phyloP scores from a whole-genome alignment of 176 grass and related monocot species.

The Bromus sterilis region DNA sequence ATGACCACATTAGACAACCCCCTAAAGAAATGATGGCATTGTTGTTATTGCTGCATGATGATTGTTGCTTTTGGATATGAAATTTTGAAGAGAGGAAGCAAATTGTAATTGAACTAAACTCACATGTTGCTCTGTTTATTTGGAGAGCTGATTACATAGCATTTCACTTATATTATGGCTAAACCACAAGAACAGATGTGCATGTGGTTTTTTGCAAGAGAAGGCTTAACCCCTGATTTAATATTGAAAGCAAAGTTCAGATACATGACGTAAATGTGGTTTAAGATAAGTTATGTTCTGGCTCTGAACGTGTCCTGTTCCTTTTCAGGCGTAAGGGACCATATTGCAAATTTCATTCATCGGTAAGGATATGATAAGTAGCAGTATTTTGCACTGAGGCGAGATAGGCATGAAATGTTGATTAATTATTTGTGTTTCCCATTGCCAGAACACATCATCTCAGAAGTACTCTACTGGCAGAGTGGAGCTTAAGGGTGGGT shows the following conservation, averaged over 20 bases:
- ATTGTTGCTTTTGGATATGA: neutral
- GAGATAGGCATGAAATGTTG: neutral
- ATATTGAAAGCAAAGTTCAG: no score
- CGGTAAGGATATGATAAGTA: slow-evolving; percentile 46
- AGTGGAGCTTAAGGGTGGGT: slow-evolving; percentile 89
- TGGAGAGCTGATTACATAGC: neutral
- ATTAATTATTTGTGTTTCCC: slow-evolving; percentile 19
- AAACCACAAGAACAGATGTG: neutral
- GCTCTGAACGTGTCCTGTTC: neutral
- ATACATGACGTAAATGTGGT: no score
- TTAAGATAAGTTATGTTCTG: neutral
- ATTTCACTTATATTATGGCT: neutral
- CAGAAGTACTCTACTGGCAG: slow-evolving; percentile 71
- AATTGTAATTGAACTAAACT: neutral
- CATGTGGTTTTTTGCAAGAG: no score
- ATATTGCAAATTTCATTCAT: slow-evolving; percentile 82
- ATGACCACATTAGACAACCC: neutral
- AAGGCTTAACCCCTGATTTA: no score
- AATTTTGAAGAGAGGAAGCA: neutral
- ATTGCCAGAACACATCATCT: slow-evolving; percentile 60
- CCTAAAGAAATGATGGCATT: neutral
- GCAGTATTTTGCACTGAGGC: neutral
- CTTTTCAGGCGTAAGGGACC: slow-evolving; percentile 60
- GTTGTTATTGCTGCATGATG: neutral
- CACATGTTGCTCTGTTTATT: neutral